These are phyloP conservation scores for Epichloe sibirici DNA, from an alignment of 2,329 filamentous ascomycete species.

Conservation along the genomic window DNA sequence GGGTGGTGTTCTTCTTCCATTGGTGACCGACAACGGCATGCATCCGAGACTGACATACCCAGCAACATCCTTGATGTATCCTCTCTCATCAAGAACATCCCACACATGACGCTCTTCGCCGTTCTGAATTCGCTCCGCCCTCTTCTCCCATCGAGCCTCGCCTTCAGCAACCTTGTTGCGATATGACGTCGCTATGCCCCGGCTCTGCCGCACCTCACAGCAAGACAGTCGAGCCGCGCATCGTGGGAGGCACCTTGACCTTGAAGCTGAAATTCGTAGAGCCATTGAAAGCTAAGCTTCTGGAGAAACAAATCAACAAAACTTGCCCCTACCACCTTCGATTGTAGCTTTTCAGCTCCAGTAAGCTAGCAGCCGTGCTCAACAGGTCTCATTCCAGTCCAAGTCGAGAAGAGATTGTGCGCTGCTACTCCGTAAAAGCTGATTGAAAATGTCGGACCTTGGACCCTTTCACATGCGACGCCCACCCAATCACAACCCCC, in stretches of 20 bases:
- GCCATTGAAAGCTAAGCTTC: neutral
- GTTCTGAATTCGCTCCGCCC: slow-evolving; percentile 33
- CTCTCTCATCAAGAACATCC: slow-evolving; percentile 56
- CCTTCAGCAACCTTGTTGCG: slow-evolving; percentile 31
- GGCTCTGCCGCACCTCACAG: slow-evolving; percentile 14
- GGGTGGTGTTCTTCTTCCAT: neutral
- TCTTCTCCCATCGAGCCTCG: slow-evolving; percentile 33
- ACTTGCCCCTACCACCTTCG: too few relatives aligned
- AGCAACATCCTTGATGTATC: slow-evolving; percentile 61
- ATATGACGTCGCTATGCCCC: slow-evolving; percentile 29
- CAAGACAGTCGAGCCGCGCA: slow-evolving; percentile 12
- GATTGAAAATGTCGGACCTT: neutral
- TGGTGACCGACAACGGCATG: slow-evolving; percentile 10
- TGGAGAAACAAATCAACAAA: neutral
- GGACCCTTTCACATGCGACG: slow-evolving; percentile 13
- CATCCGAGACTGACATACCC: slow-evolving; percentile 40
- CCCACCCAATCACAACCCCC: slow-evolving; percentile 18
- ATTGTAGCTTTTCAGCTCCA: too few relatives aligned
- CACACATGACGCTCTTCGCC: slow-evolving; percentile 44
- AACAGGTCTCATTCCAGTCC: neutral
- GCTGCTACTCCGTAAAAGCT: neutral
- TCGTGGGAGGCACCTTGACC: slow-evolving; percentile 13
- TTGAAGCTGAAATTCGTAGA: neutral
- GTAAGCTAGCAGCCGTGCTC: neutral
- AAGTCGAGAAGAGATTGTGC: neutral